phyloP scores from a whole-genome alignment of 2,329 filamentous ascomycete genomes.

The Phaeoacremonium minimum region DNA sequence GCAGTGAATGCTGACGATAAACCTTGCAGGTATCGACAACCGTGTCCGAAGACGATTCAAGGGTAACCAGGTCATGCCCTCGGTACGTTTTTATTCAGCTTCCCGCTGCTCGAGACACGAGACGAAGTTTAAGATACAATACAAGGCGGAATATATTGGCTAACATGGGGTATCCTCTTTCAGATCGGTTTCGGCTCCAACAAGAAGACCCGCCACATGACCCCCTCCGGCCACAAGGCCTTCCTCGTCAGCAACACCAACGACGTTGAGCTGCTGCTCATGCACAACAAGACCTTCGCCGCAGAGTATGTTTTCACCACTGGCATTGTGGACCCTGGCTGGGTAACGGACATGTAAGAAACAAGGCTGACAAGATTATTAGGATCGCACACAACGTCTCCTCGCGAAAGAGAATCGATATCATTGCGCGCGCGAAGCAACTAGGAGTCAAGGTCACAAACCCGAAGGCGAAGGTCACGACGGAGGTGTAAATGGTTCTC shows the following conservation, averaged over 20 bases:
- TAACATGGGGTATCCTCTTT: slow-evolving; percentile 5
- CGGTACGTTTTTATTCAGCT: slow-evolving; percentile 60
- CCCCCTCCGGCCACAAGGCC: slow-evolving; percentile 98
- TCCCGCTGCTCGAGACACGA: background rate
- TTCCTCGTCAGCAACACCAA: slow-evolving; percentile 97
- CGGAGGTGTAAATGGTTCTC: slow-evolving; percentile 66
- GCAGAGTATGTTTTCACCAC: slow-evolving; percentile 72
- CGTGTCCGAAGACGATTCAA: slow-evolving; percentile 95
- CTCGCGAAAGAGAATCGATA: slow-evolving; percentile 97
- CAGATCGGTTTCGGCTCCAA: slow-evolving; percentile 99
- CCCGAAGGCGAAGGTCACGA: slow-evolving; percentile 97
- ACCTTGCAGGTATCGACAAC: slow-evolving; percentile 98
- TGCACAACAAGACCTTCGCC: slow-evolving; percentile 99
- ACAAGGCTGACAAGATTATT: slow-evolving; percentile 11
- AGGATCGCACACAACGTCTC: slow-evolving; percentile 99
- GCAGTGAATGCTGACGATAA: no score
- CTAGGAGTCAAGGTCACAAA: slow-evolving; percentile 99
- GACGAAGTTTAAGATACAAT: background rate
- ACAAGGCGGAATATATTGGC: background rate
- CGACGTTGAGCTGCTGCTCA: slow-evolving; percentile 95
- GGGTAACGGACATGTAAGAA: slow-evolving; percentile 1
- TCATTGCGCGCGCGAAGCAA: slow-evolving; percentile 95
- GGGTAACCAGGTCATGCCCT: slow-evolving; percentile 94
- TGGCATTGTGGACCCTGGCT: no score
- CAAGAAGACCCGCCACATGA: slow-evolving; percentile 99